phyloP scores from a whole-genome alignment of 345 rosid genomes.

The Eucalyptus regnans region DNA sequence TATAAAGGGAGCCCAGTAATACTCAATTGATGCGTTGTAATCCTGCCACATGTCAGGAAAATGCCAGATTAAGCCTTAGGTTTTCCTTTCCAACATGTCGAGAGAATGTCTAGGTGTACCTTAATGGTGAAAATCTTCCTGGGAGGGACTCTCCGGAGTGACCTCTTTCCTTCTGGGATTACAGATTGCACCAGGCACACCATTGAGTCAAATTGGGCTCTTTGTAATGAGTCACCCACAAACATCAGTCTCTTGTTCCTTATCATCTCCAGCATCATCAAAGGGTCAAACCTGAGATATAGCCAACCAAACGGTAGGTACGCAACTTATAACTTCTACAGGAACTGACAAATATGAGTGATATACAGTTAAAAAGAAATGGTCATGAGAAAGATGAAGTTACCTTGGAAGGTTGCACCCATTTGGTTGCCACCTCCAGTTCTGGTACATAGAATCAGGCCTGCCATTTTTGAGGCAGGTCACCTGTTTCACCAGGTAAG shows the following conservation, averaged over 20 bases:
- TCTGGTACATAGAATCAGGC: slow-evolving; percentile 67
- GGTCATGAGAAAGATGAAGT: not conserved
- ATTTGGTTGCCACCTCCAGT: slow-evolving; percentile 87
- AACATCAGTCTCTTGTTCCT: slow-evolving; percentile 79
- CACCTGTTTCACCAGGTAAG: slow-evolving; percentile 81
- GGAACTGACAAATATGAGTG: not conserved
- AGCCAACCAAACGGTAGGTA: not conserved
- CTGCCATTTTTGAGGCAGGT: slow-evolving; percentile 73
- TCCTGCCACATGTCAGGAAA: slow-evolving; percentile 28
- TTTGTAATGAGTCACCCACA: slow-evolving; percentile 86
- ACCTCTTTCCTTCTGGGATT: slow-evolving; percentile 57
- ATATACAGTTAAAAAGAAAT: not conserved
- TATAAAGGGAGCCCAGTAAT: slow-evolving; percentile 95
- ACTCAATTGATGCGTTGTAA: slow-evolving; percentile 64
- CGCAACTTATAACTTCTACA: not conserved
- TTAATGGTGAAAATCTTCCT: slow-evolving; percentile 81
- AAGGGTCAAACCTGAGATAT: slow-evolving; percentile 50
- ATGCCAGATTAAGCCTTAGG: not conserved
- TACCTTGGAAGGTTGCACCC: slow-evolving; percentile 72
- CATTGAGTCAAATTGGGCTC: slow-evolving; percentile 91
- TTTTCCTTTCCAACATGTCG: not conserved
- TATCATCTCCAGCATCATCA: slow-evolving; percentile 64
- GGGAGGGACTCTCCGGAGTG: slow-evolving; percentile 64
- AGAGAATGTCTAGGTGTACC: slow-evolving; percentile 14
- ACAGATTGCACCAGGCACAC: slow-evolving; percentile 74